Base-by-base conservation (phyloP, 2,329 filamentous ascomycete species). In the Nothophaeocryptopus gaeumannii region DNA sequence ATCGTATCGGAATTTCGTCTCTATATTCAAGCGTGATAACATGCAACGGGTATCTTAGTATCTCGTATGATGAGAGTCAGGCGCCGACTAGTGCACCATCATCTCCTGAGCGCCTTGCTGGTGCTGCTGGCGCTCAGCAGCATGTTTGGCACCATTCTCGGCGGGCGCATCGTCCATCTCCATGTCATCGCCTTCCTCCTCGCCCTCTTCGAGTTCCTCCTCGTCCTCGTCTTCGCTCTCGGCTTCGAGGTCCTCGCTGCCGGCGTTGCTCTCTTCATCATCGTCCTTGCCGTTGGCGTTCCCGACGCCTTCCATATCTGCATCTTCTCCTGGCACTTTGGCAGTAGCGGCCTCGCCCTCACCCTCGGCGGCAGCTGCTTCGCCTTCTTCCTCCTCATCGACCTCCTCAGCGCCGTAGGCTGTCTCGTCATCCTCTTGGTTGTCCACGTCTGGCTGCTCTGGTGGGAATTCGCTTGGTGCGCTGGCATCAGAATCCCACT, bases 401-500 rank as follows among this genome's bases (percentile, higher is more conserved):
- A 72, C 72, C 70, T 96, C 92, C 48, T 97, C 93, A 15, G 88
- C 89, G 55, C 92, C 93, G 66, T 99, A 99, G 60, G 87, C 82
- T 20, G 88, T 86, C 47, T 78, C 80, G 61, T 95, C 93, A 62
- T 96, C 92, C 37, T 86, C 86, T 44, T 82, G 79, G 38, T 86
- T 79, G 66, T 99, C 95, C 45, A 91, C 93, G 70, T 99, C 93
- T 36, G 93, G 93, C 74, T 99, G 93, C 70, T 99, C 93, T 54
- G 93, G 95, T 29, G 93, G 93, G 70, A 89, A 99, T 73, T 99
- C 92, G 58, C 93, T 85, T 2, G 93, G 93, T 29, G 93, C 93
- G 68, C 90, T 93, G 59, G 91, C 92, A 67, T 99, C 93, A n/a
- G 89, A 93, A 68, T 99, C 93, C 93, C 93, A 99, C 76, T 99